Percentiles rank a stretch among this genome's conserved stretches.
phyloP scores from a whole-genome alignment of 2,329 filamentous ascomycete species.

The Blumeriella jaapii region DNA sequence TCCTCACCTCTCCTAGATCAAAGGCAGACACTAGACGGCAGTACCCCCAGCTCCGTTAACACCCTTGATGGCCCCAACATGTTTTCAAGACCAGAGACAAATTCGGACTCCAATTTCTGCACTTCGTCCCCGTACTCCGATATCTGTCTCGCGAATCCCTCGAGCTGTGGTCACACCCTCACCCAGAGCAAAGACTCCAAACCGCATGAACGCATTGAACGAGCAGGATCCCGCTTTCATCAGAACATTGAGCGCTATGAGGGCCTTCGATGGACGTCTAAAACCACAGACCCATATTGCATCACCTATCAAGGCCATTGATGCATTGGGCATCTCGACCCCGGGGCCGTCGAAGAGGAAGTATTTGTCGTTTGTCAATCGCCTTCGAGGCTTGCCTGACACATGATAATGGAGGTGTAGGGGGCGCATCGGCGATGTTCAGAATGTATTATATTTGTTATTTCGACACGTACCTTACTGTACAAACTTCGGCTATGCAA shows the following conservation, averaged over 20 bases:
- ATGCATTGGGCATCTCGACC: no score
- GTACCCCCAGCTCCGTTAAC: neutral
- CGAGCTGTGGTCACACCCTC: neutral
- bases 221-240: slow-evolving; percentile 18
- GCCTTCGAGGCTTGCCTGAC: slow-evolving; percentile 2
- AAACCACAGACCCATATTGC: neutral
- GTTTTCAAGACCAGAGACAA: neutral
- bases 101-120: neutral
- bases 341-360: slow-evolving; percentile 2
- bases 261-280: slow-evolving; percentile 1
- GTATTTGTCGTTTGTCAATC: slow-evolving; percentile 7
- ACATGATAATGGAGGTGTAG: no score
- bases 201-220: slow-evolving; percentile 17
- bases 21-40: neutral
- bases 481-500: no score
- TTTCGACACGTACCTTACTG: no score
- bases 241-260: slow-evolving; percentile 12
- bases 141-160: neutral
- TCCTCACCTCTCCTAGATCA: neutral
- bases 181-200: slow-evolving; percentile 8
- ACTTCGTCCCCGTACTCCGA: neutral
- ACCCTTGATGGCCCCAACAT: neutral
- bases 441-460: no score
- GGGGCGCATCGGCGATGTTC: no score
- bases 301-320: neutral